These are phyloP conservation scores for Ophiostoma sp. DNA, from an alignment of 2,329 filamentous ascomycete species.

Conservation along the genomic window DNA sequence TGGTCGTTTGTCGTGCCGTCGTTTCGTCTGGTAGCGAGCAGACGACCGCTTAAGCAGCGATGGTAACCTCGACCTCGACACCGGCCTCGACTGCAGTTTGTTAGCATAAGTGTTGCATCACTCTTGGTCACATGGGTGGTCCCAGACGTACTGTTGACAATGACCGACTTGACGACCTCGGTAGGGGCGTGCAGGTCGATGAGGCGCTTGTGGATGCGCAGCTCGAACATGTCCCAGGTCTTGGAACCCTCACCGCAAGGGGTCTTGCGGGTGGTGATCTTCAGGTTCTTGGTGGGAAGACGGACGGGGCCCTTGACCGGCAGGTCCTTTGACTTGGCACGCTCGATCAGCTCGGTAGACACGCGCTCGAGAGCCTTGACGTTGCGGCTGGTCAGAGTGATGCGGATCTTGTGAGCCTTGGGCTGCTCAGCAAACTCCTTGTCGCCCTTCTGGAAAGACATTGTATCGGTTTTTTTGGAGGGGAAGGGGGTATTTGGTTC, in stretches of 20 bases:
- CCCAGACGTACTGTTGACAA: conserved; percentile 62
- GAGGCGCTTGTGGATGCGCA: conserved; percentile 98
- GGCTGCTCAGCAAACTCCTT: conserved; percentile 89
- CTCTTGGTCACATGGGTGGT: background rate
- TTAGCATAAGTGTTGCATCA: conserved; percentile 15
- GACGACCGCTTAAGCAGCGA: conserved; percentile 53
- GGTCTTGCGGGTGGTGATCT: conserved; percentile 97
- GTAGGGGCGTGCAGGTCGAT: conserved; percentile 97
- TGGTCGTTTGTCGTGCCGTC: conserved; percentile 12
- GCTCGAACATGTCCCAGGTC: conserved; percentile 91
- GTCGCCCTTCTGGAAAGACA: conserved; percentile 94
- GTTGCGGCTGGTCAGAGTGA: conserved; percentile 94
- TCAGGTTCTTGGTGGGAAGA: conserved; percentile 93
- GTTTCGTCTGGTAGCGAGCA: background rate
- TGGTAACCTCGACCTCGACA: conserved; percentile 90
- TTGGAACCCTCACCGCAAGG: conserved; percentile 99
- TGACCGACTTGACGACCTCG: conserved; percentile 95
- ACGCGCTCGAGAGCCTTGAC: conserved; percentile 96
- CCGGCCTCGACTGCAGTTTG: conserved; percentile 61
- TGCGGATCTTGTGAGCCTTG: conserved; percentile 50
- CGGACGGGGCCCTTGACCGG: conserved; percentile 97
- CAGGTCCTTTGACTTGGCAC: conserved; percentile 96
- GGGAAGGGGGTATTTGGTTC: conserved; percentile 11
- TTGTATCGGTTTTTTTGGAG: conserved; percentile 43
- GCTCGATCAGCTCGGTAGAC: conserved; percentile 96